A percentile compares a stretch with the other conserved stretches of the same genome.
These are phyloP conservation scores for Phaeophleospora eucalypticola DNA, from an alignment of 2,329 filamentous ascomycete genomes.

Conservation along the genomic window DNA sequence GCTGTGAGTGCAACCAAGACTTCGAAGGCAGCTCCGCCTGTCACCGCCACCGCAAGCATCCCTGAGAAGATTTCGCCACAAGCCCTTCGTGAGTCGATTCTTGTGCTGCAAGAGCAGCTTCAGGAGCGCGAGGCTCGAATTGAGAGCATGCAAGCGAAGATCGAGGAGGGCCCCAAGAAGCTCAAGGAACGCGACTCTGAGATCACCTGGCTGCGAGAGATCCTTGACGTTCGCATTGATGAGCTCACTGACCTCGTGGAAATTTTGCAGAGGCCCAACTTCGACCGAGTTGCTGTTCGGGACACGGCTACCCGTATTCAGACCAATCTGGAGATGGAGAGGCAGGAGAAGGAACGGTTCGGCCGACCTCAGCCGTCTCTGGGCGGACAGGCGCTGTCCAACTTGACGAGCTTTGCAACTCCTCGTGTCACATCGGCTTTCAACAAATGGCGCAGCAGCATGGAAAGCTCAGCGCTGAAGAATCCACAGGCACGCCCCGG, in stretches of 20 bases:
- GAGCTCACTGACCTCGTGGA: conserved; percentile 90
- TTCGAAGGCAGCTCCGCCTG: conserved; percentile 19
- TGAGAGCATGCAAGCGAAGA: conserved; percentile 74
- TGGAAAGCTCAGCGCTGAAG: conserved; percentile 37
- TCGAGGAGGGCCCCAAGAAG: conserved; percentile 76
- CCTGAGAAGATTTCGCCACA: conserved; percentile 91
- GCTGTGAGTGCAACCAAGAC: conserved; percentile 58
- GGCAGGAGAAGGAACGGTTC: conserved; percentile 86
- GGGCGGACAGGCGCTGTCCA: conserved; percentile 61
- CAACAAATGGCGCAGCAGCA: conserved; percentile 82
- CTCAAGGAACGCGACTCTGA: conserved; percentile 90
- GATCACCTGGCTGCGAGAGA: conserved; percentile 89
- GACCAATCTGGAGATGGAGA: conserved; percentile 96
- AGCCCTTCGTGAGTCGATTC: conserved; percentile 89
- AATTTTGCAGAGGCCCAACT: conserved; percentile 66
- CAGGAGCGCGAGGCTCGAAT: conserved; percentile 89
- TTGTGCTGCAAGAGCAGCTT: conserved; percentile 92
- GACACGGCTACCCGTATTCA: conserved; percentile 90
- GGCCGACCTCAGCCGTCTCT: conserved; percentile 35
- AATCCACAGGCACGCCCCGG: conserved; percentile 40
- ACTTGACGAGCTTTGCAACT: conserved; percentile 70
- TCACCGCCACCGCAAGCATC: conserved; percentile 40
- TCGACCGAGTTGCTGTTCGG: conserved; percentile 73
- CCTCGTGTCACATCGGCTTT: conserved; percentile 94
- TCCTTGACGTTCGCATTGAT: conserved; percentile 82